Evolutionary conservation across 2,329 filamentous ascomycete genomes (phyloP).

Genomic region (Monosporascus sp.): DNA sequence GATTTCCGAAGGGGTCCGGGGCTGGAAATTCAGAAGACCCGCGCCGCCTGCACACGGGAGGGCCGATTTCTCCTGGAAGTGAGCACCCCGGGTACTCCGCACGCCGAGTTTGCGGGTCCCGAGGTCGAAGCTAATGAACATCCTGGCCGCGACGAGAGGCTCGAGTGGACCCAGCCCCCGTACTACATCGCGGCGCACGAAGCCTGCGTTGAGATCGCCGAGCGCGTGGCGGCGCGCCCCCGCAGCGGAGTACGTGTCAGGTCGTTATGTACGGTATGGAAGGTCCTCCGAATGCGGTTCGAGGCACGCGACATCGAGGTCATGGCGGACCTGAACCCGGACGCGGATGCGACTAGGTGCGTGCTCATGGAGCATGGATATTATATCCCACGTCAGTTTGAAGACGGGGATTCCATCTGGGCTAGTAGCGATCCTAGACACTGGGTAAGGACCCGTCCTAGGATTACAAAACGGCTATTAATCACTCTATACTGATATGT

Average conservation of each 20-base stretch:
- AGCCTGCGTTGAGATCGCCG: constrained; percentile 13
- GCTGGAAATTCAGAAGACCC: constrained; percentile 8
- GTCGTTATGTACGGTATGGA: constrained; percentile 15
- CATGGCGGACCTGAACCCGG: constrained; percentile 3
- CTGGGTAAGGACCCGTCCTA: constrained; percentile 1
- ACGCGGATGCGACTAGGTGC: background rate
- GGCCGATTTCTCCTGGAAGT: background rate
- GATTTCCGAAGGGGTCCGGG: background rate
- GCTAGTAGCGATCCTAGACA: background rate
- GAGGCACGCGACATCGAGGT: constrained; percentile 11
- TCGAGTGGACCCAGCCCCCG: background rate
- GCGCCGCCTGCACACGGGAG: constrained; percentile 1
- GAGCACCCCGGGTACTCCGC: background rate
- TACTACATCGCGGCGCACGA: constrained; percentile 15
- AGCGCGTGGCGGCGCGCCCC: constrained; percentile 6
- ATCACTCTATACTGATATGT: background rate
- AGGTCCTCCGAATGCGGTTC: constrained; percentile 12
- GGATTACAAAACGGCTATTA: too few species aligned
- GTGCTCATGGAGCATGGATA: constrained; percentile 7
- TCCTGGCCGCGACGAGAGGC: constrained; percentile 5
- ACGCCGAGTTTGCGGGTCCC: background rate
- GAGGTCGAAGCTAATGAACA: constrained; percentile 4
- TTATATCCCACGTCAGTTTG: constrained; percentile 4
- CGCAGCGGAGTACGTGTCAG: constrained; percentile 7
- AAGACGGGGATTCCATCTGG: background rate